Evolutionary conservation across 2,329 filamentous ascomycete genomes (phyloP).

Genomic region (Penicillium sp.): DNA sequence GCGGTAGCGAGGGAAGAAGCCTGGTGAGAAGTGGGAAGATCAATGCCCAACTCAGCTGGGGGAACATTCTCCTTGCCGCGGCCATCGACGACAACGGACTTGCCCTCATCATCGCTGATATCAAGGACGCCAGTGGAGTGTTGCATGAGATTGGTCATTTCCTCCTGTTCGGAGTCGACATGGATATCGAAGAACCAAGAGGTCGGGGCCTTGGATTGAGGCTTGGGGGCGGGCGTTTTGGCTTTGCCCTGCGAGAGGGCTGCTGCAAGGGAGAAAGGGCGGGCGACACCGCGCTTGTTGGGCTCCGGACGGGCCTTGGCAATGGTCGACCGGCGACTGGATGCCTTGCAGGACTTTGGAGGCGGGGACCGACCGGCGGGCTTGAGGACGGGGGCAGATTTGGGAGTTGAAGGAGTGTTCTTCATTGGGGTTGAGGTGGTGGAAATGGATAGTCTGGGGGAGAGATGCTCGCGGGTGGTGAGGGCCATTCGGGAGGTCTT

Average conservation of each 20-base stretch:
- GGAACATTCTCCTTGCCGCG: conserved; percentile 93
- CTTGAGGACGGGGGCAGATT: conserved; percentile 63
- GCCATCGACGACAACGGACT: conserved; percentile 56
- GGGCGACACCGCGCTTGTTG: conserved; percentile 49
- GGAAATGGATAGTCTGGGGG: conserved; percentile 25
- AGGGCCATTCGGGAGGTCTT: conserved; percentile 52
- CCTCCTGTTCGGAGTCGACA: conserved; percentile 86
- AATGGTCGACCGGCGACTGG: conserved; percentile 68
- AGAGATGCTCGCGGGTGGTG: conserved; percentile 24
- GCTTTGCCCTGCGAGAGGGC: conserved; percentile 65
- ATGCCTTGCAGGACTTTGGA: conserved; percentile 70
- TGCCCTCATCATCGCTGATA: conserved; percentile 81
- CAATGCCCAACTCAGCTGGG: conserved; percentile 64
- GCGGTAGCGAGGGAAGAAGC: conserved; percentile 20
- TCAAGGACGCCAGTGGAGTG: conserved; percentile 86
- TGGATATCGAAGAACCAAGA: conserved; percentile 92
- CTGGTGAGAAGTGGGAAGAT: conserved; percentile 53
- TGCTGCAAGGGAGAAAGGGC: conserved; percentile 82
- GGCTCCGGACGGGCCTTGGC: conserved; percentile 72
- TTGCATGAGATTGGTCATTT: conserved; percentile 90
- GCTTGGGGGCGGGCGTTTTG: conserved; percentile 46
- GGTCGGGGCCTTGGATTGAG: conserved; percentile 50
- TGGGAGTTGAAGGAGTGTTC: conserved; percentile 41
- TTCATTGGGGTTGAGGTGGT: conserved; percentile 34
- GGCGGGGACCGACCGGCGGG: conserved; percentile 82